These are phyloP conservation scores for Gynostemma pentaphyllum DNA, from an alignment of 306 rosid species.

Conservation along the genomic window DNA sequence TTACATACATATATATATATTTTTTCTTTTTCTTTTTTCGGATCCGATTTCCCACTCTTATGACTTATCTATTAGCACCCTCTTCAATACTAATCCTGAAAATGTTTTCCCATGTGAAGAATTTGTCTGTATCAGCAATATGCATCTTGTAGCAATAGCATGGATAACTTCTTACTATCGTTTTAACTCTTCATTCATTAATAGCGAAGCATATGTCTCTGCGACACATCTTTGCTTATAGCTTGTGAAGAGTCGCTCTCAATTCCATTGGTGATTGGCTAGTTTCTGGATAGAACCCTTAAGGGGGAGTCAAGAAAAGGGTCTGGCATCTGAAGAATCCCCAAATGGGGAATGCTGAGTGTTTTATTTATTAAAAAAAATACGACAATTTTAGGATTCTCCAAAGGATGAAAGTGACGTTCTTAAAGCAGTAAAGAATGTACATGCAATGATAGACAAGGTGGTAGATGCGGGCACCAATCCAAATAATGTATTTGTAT, in stretches of 20 bases:
- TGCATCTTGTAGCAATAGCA: neutral
- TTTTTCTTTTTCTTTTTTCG: no score
- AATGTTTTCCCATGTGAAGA: neutral
- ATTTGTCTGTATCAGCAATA: neutral
- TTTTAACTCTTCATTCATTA: neutral
- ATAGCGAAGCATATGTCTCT: neutral
- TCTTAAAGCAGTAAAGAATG: conserved; percentile 63
- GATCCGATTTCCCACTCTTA: no score
- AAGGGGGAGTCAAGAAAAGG: neutral
- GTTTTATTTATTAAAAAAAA: neutral
- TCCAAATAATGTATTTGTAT: conserved; percentile 67
- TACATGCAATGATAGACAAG: conserved; percentile 74
- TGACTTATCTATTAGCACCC: no score
- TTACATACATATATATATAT: neutral
- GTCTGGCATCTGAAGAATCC: neutral
- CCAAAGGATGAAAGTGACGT: conserved; percentile 56
- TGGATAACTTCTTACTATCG: neutral
- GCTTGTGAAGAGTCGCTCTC: neutral
- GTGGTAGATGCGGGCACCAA: conserved; percentile 67
- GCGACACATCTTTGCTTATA: neutral
- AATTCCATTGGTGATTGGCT: neutral
- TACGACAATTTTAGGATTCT: no score
- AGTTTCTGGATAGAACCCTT: neutral
- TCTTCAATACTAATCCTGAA: no score
- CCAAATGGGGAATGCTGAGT: neutral